Evolutionary conservation across 2,329 filamentous ascomycete genomes (phyloP).

Genomic region (Samsoniella hepiali): DNA sequence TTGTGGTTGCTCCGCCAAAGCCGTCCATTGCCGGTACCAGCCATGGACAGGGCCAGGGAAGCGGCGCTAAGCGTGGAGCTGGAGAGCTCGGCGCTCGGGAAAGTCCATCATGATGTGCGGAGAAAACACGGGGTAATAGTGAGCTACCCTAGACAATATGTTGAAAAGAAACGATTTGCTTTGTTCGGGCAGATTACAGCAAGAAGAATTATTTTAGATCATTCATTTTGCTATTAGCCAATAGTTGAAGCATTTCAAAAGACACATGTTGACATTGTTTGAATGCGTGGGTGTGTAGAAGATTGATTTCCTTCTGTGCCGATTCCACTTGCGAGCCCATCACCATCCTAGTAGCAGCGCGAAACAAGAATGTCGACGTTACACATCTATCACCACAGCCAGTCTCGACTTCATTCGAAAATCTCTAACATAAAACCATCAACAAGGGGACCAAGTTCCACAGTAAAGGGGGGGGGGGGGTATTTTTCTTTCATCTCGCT

Average conservation of each 20-base stretch:
- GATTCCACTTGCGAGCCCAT: no score
- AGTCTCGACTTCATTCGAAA: conserved; percentile 4
- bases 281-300: no score
- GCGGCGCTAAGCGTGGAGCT: conserved; percentile 8
- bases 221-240: no score
- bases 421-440: conserved; percentile 5
- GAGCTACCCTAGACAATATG: neutral
- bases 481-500: conserved; percentile 18
- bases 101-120: neutral
- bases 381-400: neutral
- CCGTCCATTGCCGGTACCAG: conserved; percentile 35
- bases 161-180: neutral
- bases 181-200: neutral
- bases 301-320: no score
- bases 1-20: conserved; percentile 30
- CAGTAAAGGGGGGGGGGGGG: conserved; percentile 14
- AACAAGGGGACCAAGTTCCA: neutral
- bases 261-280: no score
- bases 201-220: neutral
- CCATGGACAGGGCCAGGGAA: neutral
- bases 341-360: no score
- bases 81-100: conserved; percentile 3
- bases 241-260: no score
- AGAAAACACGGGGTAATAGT: conserved; percentile 9
- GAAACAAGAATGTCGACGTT: neutral